Evolutionary conservation across 176 grass and related monocot genomes (phyloP).

Genomic region (Musa troglodytarum): DNA sequence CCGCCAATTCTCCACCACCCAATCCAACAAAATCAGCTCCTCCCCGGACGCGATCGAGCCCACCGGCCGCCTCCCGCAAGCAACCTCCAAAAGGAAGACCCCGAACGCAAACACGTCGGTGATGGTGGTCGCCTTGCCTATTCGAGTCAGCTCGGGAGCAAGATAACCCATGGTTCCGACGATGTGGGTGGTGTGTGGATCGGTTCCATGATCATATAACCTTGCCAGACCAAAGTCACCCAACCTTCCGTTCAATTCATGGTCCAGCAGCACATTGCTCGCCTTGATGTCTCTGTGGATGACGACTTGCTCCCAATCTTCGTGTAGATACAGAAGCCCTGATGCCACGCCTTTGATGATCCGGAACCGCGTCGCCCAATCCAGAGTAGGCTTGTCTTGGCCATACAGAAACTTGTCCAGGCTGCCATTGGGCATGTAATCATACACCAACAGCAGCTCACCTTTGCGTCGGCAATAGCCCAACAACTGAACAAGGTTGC

Average conservation of each 20-base stretch:
- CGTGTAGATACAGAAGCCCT: conserved; percentile 38
- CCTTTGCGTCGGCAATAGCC: conserved; percentile 28
- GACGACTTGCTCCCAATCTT: conserved; percentile 17
- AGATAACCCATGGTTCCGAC: conserved; percentile 31
- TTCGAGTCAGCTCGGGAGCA: too few relatives aligned
- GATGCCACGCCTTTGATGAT: conserved; percentile 39
- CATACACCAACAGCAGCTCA: conserved; percentile 33
- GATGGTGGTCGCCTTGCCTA: too few relatives aligned
- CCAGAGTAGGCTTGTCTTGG: not conserved
- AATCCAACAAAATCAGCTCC: too few relatives aligned
- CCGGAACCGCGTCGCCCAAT: conserved; percentile 25
- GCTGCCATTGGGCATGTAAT: conserved; percentile 46
- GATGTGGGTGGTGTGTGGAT: conserved; percentile 24
- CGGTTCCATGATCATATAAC: conserved; percentile 25
- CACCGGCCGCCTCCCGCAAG: too few relatives aligned
- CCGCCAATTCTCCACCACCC: too few relatives aligned
- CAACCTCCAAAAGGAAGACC: too few relatives aligned
- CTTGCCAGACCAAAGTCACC: conserved; percentile 32
- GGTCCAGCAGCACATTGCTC: conserved; percentile 21
- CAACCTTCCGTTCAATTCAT: conserved; percentile 20
- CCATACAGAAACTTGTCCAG: conserved; percentile 26
- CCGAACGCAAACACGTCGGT: too few relatives aligned
- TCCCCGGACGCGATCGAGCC: too few relatives aligned
- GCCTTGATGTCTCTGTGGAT: conserved; percentile 23
- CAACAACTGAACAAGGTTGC: conserved; percentile 19